Percentiles rank a stretch among this genome's conserved stretches.
phyloP scores from a whole-genome alignment of 2,329 filamentous ascomycete genomes.

The Alternaria burnsii region DNA sequence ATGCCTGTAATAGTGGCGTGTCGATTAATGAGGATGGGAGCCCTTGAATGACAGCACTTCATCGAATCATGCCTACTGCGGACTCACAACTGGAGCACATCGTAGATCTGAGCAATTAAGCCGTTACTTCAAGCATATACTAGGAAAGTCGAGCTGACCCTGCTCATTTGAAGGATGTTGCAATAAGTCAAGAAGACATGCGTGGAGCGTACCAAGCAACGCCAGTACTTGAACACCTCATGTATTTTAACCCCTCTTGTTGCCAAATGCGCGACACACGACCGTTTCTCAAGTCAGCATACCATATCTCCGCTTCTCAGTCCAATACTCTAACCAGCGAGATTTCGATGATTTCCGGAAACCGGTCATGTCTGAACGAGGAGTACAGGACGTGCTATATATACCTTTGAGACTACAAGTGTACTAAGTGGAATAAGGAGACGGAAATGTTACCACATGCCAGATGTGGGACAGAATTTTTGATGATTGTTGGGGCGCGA shows the following conservation, averaged over 20 bases:
- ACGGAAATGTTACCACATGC: background rate
- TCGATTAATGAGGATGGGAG: conserved; percentile 1
- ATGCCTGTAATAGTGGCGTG: conserved; percentile 16
- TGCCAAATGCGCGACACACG: conserved; percentile 14
- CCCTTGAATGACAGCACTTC: background rate
- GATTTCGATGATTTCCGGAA: conserved; percentile 7
- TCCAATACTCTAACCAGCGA: background rate
- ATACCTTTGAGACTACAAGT: background rate
- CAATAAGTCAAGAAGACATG: background rate
- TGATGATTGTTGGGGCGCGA: background rate
- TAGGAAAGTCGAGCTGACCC: background rate
- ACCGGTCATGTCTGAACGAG: conserved; percentile 1
- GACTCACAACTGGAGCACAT: background rate
- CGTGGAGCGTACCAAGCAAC: conserved; percentile 3
- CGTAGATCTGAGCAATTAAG: background rate
- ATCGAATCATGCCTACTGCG: background rate
- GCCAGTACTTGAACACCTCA: conserved; percentile 17
- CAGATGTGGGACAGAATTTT: background rate
- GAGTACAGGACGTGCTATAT: background rate
- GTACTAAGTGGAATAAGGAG: background rate
- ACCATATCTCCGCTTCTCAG: background rate
- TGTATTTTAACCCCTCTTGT: conserved; percentile 9
- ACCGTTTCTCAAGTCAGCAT: conserved; percentile 1
- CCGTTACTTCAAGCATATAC: background rate
- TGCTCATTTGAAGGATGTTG: background rate